Evolutionary conservation across 129 eudicot species (phyloP).

Genomic region (Gnaphalium uliginosum): DNA sequence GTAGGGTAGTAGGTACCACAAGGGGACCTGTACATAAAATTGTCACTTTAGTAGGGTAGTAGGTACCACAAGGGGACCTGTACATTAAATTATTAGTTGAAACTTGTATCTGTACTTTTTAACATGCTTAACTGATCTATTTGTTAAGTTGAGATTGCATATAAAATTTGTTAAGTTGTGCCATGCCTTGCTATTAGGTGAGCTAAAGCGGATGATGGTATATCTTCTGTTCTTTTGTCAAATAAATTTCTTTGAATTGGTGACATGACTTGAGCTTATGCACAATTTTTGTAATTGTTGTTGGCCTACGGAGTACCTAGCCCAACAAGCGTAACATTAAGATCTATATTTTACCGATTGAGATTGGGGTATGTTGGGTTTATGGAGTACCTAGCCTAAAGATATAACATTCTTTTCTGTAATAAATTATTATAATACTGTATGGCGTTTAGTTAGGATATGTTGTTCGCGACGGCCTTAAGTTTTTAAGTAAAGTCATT

Average conservation of each 20-base stretch:
- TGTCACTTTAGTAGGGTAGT: neutral
- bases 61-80: neutral
- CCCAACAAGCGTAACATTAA: no score
- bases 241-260: neutral
- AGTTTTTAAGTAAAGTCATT: no score
- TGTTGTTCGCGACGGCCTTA: no score
- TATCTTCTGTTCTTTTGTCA: neutral
- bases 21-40: neutral
- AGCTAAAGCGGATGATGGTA: neutral
- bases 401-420: no score
- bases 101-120: neutral
- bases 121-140: neutral
- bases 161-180: neutral
- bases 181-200: neutral
- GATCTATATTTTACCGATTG: no score
- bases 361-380: no score
- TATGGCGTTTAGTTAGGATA: no score
- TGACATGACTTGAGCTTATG: neutral
- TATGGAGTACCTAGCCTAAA: no score
- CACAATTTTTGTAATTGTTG: no score
- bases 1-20: neutral
- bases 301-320: no score
- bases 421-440: no score
- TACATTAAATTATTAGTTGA: neutral
- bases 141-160: neutral